Percentiles rank a stretch among this genome's conserved stretches.
Conservation (phyloP, 371 early-diverging fungal genomes). For the Haplosporangium sp. region DNA sequence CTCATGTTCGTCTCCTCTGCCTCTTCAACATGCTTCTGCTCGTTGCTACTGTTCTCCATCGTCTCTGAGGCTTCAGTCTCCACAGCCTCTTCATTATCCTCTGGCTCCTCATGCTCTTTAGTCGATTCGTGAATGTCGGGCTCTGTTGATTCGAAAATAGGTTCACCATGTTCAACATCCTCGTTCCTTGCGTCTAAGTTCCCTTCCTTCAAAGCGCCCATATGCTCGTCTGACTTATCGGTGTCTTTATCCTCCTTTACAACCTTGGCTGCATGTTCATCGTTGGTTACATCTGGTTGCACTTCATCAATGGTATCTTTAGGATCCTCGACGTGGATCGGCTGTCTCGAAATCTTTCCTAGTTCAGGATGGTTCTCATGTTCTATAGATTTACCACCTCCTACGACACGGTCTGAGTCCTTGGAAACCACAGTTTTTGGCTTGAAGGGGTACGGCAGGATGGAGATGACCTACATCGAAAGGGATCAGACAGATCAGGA, state of each 20-base stretch:
- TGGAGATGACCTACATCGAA: slow-evolving; percentile 25
- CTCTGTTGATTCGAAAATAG: too few relatives aligned
- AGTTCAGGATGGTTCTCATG: slow-evolving; percentile 2
- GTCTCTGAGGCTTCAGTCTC: too few relatives aligned
- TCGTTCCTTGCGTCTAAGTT: not conserved
- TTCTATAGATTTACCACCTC: not conserved
- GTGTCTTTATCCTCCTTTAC: not conserved
- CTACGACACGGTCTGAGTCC: not conserved
- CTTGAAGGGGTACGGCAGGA: slow-evolving; percentile 46
- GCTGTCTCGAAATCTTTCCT: slow-evolving; percentile 25
- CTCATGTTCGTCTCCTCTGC: not conserved
- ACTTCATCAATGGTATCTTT: not conserved
- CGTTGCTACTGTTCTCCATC: too few relatives aligned
- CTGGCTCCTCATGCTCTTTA: too few relatives aligned
- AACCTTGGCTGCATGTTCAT: not conserved
- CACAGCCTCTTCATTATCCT: too few relatives aligned
- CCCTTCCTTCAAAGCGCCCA: slow-evolving; percentile 4
- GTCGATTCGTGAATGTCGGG: too few relatives aligned
- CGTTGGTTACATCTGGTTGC: not conserved
- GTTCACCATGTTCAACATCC: too few relatives aligned
- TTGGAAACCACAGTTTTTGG: slow-evolving; percentile 3
- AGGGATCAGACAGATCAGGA: not conserved
- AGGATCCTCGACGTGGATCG: slow-evolving; percentile 19
- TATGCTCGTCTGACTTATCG: slow-evolving; percentile 5
- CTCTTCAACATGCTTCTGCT: slow-evolving; percentile 4